Percentiles rank a stretch among this genome's conserved stretches.
Conservation (phyloP, 2,329 filamentous ascomycete genomes). For the Leptodontidium sp. region DNA sequence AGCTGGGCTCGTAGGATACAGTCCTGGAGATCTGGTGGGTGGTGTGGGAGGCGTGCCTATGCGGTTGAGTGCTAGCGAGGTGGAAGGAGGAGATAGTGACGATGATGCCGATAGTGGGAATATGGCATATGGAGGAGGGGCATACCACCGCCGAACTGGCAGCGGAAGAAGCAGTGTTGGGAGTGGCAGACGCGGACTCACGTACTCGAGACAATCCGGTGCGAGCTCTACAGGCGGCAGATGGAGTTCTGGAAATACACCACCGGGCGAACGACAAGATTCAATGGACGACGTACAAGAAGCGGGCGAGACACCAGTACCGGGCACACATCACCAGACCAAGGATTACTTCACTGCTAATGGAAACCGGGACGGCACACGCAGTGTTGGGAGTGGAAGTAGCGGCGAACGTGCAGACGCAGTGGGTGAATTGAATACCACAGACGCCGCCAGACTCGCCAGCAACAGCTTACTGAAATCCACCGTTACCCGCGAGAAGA, state of each 20-base stretch:
- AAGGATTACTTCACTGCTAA: conserved; percentile 42
- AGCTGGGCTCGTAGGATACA: conserved; percentile 78
- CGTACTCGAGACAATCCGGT: conserved; percentile 50
- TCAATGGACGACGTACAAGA: conserved; percentile 41
- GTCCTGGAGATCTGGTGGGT: conserved; percentile 72
- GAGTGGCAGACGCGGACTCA: conserved; percentile 50
- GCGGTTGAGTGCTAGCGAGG: conserved; percentile 92
- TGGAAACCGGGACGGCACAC: conserved; percentile 39
- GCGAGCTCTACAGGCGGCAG: conserved; percentile 47
- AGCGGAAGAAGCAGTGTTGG: conserved; percentile 73
- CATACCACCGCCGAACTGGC: conserved; percentile 74
- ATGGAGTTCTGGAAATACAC: conserved; percentile 54
- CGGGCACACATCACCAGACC: conserved; percentile 25
- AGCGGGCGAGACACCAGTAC: conserved; percentile 42
- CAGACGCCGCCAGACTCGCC: conserved; percentile 58
- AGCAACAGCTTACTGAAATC: conserved; percentile 66
- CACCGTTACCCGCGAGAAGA: conserved; percentile 69
- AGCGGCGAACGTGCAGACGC: conserved; percentile 64
- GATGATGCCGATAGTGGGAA: conserved; percentile 66
- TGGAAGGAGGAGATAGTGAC: conserved; percentile 86
- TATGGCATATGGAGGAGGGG: conserved; percentile 49
- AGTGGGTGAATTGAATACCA: conserved; percentile 59
- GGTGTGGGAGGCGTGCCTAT: conserved; percentile 84
- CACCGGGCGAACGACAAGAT: conserved; percentile 48
- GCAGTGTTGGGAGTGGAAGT: conserved; percentile 45